These are phyloP conservation scores for Verticillium longisporum DNA, from an alignment of 2,329 filamentous ascomycete genomes.

Conservation along the genomic window DNA sequence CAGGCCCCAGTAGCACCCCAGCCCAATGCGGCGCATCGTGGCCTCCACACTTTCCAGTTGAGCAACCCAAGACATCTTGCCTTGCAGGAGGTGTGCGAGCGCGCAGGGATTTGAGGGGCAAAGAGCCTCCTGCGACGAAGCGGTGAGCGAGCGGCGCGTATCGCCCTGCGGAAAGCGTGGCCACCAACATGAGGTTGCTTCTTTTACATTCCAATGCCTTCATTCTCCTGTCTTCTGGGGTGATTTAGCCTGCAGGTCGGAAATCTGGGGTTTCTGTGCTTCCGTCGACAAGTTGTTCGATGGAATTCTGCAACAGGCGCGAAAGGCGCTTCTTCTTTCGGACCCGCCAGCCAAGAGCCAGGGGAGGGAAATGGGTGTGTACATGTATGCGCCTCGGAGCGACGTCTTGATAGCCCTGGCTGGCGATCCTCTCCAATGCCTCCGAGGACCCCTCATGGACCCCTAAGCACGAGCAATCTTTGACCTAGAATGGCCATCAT, in stretches of 20 bases:
- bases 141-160: conserved; percentile 12
- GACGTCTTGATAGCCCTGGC: neutral
- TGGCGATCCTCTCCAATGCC: neutral
- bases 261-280: neutral
- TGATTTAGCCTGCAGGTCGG: neutral
- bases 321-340: neutral
- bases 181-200: neutral
- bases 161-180: conserved; percentile 2
- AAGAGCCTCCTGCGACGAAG: conserved; percentile 9
- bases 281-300: neutral
- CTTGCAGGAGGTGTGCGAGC: conserved; percentile 8
- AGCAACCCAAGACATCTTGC: conserved; percentile 6
- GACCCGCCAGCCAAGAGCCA: neutral
- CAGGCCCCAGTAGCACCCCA: neutral
- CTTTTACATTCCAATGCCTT: neutral
- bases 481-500: neutral
- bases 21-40: neutral
- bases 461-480: neutral
- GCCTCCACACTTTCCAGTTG: conserved; percentile 3
- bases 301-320: neutral
- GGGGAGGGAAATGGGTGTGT: neutral
- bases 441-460: neutral
- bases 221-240: neutral
- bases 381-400: neutral
- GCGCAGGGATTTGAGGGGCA: conserved; percentile 2